Evolutionary conservation across 2,329 filamentous ascomycete genomes (phyloP).

Genomic region (Sporothrix phasma): DNA sequence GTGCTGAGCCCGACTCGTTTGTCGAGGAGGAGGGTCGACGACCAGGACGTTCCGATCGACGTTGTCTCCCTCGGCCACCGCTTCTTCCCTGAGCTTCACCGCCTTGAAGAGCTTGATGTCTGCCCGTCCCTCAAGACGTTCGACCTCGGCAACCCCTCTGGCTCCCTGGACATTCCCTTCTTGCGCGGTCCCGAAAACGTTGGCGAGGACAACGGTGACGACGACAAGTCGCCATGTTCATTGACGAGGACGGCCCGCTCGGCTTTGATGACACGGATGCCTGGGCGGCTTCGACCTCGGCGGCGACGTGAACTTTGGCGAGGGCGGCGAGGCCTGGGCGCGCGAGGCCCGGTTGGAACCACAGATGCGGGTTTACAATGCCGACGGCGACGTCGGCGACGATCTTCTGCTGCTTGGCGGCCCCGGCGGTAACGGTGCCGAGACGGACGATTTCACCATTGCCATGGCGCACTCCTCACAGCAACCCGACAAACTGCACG

Average conservation of each 20-base stretch:
- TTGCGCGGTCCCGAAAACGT: constrained; percentile 74
- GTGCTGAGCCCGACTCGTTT: neutral
- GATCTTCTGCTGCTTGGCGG: constrained; percentile 41
- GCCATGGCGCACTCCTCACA: constrained; percentile 63
- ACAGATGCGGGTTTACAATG: constrained; percentile 70
- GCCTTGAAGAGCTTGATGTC: constrained; percentile 77
- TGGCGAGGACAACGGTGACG: constrained; percentile 42
- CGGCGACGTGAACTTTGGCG: constrained; percentile 74
- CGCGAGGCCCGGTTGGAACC: constrained; percentile 78
- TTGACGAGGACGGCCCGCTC: constrained; percentile 75
- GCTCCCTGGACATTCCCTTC: constrained; percentile 82
- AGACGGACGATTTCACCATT: constrained; percentile 64
- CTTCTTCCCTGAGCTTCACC: constrained; percentile 75
- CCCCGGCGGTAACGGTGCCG: neutral
- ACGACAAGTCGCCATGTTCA: constrained; percentile 66
- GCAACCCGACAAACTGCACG: constrained; percentile 60
- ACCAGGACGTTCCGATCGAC: constrained; percentile 66
- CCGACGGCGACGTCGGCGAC: constrained; percentile 45
- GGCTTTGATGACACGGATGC: constrained; percentile 76
- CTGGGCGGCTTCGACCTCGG: constrained; percentile 63
- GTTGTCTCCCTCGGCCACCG: constrained; percentile 61
- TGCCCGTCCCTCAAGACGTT: constrained; percentile 93
- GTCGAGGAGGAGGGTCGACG: constrained; percentile 14
- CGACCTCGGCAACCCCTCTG: constrained; percentile 77
- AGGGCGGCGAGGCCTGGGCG: constrained; percentile 94